These are phyloP conservation scores for Yamadazyma triangularis DNA, from an alignment of 1,139 yeast species.

Conservation along the genomic window DNA sequence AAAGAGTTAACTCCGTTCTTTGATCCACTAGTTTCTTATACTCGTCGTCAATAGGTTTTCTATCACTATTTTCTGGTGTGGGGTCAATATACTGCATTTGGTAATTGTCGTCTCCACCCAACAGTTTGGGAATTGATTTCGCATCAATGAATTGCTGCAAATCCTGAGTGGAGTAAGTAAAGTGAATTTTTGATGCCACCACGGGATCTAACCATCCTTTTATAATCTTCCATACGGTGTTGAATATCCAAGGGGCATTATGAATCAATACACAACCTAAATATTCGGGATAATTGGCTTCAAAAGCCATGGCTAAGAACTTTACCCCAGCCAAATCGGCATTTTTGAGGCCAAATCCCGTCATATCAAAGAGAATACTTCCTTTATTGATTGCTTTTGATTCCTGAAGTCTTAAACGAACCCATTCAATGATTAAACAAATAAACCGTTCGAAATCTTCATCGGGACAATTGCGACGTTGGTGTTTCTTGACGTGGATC, in stretches of 20 bases:
- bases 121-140: conserved; percentile 50
- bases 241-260: conserved; percentile 88
- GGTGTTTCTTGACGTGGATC: conserved; percentile 70
- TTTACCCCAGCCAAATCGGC: conserved; percentile 83
- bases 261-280: conserved; percentile 73
- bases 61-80: conserved; percentile 13
- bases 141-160: conserved; percentile 51
- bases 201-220: conserved; percentile 88
- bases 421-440: conserved; percentile 62
- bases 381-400: conserved; percentile 68
- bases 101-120: conserved; percentile 64
- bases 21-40: conserved; percentile 25
- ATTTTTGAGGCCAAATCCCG: conserved; percentile 70
- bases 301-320: conserved; percentile 72
- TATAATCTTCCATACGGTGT: conserved; percentile 80
- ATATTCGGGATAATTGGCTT: conserved; percentile 85
- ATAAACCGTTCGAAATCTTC: conserved; percentile 66
- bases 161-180: conserved; percentile 65
- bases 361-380: conserved; percentile 68
- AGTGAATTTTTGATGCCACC: conserved; percentile 74
- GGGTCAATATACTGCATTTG: conserved; percentile 57
- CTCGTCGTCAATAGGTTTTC: conserved; percentile 30
- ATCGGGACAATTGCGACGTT: conserved; percentile 64
- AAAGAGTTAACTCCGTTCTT: conserved; percentile 43
- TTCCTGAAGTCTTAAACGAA: conserved; percentile 49